Evolutionary conservation across 2,329 filamentous ascomycete species (phyloP), one percentile per base, ranked within the genome.

Genomic region (Scytalidium sp.): DNA sequence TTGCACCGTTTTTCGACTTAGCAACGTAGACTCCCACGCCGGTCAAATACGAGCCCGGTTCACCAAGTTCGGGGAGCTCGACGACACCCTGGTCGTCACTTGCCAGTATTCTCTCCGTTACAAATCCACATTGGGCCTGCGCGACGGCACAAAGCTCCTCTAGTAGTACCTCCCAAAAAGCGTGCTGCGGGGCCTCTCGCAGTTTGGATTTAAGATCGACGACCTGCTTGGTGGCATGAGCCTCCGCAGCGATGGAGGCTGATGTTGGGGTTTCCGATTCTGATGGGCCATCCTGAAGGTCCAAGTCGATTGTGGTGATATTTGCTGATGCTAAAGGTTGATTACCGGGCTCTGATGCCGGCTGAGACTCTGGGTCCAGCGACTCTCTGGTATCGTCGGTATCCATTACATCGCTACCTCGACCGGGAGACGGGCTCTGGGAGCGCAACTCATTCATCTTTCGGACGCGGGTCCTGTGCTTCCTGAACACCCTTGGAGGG

Each of bases 1-100:
- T 73, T 46, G 69, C 70, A 48, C 75, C 74, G 45, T 73, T 70
- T 22, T 79, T 83, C 57, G 84, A n/a, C n/a, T n/a, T 78, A 59
- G 84, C 81, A 67, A 84, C 79, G 62, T 87, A 87, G 56, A 86
- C 81, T 13, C 80, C 84, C 8, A 83, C 75, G 17, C 81, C 83
- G 72, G 87, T 79, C 22, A 87, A 67, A 62, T 81, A 84, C 3
- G 81, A 79, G 23, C 81, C 81, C 36, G 75, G 75, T 60, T 83
- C 80, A 19, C 80, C 81, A 41, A 83, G 69, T 19, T 78, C 78
- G 21, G 79, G 78, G 72, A 84, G 80, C 58, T 84, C 80, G 20
- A 84, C 74, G 8, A 79, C 76, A 13, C 74, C 67, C 51, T 80
- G 68, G 51, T 80, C 72, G 52, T 86, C 82, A 58, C 83, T 78